Evolutionary conservation across 495 filamentous ascomycete genomes (phyloP).

Genomic region (Cercophora scortea): DNA sequence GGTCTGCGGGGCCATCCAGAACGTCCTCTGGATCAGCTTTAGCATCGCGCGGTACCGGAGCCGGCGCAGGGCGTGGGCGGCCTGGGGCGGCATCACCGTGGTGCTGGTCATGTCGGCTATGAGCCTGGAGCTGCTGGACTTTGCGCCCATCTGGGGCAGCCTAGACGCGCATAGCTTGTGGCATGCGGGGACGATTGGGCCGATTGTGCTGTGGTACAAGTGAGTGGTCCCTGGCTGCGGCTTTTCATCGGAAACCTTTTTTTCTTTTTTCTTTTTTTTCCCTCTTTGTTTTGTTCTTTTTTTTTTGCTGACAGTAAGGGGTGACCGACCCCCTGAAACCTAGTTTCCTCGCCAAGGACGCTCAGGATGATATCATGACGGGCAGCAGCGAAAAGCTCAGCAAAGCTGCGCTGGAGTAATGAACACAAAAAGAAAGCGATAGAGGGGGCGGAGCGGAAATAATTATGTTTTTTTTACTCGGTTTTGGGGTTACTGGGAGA

Average conservation of each 20-base stretch:
- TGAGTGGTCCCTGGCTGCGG: constrained; percentile 41
- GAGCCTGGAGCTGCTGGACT: constrained; percentile 92
- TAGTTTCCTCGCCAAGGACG: neutral
- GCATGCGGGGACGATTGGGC: constrained; percentile 88
- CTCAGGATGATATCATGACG: neutral
- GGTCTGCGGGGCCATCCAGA: constrained; percentile 69
- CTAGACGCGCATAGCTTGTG: constrained; percentile 94
- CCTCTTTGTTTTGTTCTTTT: constrained; percentile 10
- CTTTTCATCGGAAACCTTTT: neutral
- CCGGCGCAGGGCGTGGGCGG: constrained; percentile 64
- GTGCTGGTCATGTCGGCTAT: constrained; percentile 88
- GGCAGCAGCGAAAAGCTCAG: too few species aligned
- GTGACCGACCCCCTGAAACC: neutral
- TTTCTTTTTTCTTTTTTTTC: constrained; percentile 21
- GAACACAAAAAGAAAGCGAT: too few species aligned
- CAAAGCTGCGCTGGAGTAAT: too few species aligned
- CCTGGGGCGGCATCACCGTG: constrained; percentile 89
- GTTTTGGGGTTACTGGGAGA: too few species aligned
- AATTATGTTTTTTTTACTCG: too few species aligned
- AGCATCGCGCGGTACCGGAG: constrained; percentile 66
- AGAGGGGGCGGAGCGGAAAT: too few species aligned
- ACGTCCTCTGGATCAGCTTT: constrained; percentile 79
- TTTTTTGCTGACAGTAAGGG: neutral
- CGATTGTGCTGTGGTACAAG: constrained; percentile 92
- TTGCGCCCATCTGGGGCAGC: constrained; percentile 73